Evolutionary conservation across 495 filamentous ascomycete genomes (phyloP).

Genomic region (Apodospora peruviana): DNA sequence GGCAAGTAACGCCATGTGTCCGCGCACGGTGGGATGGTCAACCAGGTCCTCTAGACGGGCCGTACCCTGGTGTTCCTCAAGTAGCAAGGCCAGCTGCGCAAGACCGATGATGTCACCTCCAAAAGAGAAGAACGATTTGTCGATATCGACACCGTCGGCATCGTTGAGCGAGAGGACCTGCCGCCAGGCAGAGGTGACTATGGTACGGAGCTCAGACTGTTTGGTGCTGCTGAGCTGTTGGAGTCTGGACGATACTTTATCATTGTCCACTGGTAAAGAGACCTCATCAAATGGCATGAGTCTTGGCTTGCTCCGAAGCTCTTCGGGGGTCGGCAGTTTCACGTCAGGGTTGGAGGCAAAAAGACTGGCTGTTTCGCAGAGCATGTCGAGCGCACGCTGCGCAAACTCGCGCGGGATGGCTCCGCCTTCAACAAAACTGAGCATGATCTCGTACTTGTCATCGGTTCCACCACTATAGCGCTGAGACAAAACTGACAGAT

Average conservation of each 20-base stretch:
- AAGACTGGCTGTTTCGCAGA: conserved; percentile 9
- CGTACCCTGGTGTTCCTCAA: not conserved
- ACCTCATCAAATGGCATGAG: no score
- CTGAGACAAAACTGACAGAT: conserved; percentile 16
- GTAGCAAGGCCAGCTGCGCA: conserved; percentile 12
- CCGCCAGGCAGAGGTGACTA: conserved; percentile 9
- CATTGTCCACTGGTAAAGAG: no score
- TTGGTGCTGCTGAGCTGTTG: conserved; percentile 1
- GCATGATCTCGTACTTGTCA: conserved; percentile 12
- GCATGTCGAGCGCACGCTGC: conserved; percentile 13
- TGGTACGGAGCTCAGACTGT: not conserved
- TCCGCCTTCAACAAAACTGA: conserved; percentile 15
- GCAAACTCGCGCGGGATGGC: conserved; percentile 13
- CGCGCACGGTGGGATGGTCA: conserved; percentile 10
- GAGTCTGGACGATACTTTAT: no score
- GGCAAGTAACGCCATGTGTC: no score
- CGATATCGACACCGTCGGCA: not conserved
- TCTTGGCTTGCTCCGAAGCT: not conserved
- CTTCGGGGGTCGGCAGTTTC: conserved; percentile 2
- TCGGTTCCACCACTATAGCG: not conserved
- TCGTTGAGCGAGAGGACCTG: conserved; percentile 3
- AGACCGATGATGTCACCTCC: conserved; percentile 18
- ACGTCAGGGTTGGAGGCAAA: conserved; percentile 10
- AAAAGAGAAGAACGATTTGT: conserved; percentile 14
- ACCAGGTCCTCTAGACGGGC: conserved; percentile 11